Base-by-base conservation (phyloP, 257 asterid genomes). In the Solanum boliviense region DNA sequence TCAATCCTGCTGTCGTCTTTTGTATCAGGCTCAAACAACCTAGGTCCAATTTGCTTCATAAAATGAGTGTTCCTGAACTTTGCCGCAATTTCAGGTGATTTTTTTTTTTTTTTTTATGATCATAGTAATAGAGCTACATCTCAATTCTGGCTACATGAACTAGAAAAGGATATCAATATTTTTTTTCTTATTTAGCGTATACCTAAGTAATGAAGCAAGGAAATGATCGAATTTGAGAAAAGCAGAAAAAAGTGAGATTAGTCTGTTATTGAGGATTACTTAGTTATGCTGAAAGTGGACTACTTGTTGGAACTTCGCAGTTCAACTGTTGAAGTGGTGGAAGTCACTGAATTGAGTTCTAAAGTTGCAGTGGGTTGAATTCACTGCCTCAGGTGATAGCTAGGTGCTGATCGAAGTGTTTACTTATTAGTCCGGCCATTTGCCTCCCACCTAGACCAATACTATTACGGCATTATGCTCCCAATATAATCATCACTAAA, bases 1-100 rank as follows among this genome's bases (percentile, higher is more conserved):
- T 87, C 5, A 91, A 85, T 85, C 95, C 95, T 13, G 95, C 98
- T 3, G 94, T 93, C 68, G 97, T 97, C 35, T 97, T 97, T 87
- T 92, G 95, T 73, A 95, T 95, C 89, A 94, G 91, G 90, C 95
- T 97, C 31, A 94, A 92, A 92, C 99, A 97, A 90, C 98, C 97
- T 0, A 95, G 86, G 91, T 92, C 96, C 15, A 97, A 92, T 91
- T 91, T 95, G 92, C 92, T 93, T 91, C 94, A 95, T 83, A 97
- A 97, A 88, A 97, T 97, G 99, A 95, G 98, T 85, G 98, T 97
- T 88, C 99, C 99, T 1, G 99, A 97, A 91, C 99, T 97, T 46
- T 97, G 99, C 91, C 98, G 99, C 29, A 95, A 93, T 84, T 97
- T 97, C 88, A 97, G 99, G 99, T 95, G 92, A 83, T 18, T 48